These are phyloP conservation scores for Penicillium sp. DNA, from an alignment of 2,329 filamentous ascomycete genomes.

Conservation along the genomic window DNA sequence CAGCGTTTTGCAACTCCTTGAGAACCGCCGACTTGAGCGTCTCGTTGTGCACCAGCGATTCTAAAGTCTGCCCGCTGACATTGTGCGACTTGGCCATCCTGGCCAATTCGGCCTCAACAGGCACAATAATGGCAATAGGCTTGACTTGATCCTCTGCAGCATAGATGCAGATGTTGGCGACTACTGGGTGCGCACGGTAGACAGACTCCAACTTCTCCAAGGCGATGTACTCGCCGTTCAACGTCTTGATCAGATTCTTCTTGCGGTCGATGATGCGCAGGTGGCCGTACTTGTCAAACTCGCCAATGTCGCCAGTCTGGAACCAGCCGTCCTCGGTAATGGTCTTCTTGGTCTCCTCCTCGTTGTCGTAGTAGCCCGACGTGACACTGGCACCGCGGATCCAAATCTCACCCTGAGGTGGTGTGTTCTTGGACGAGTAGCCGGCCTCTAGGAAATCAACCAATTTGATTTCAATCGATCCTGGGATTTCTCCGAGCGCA, in stretches of 20 bases:
- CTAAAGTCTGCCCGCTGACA: constrained; percentile 60
- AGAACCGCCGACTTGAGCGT: constrained; percentile 39
- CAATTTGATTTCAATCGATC: constrained; percentile 80
- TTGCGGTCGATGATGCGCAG: constrained; percentile 88
- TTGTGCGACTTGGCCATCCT: constrained; percentile 55
- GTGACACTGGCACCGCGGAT: constrained; percentile 75
- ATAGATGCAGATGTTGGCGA: constrained; percentile 83
- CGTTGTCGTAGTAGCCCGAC: constrained; percentile 76
- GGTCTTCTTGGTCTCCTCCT: constrained; percentile 74
- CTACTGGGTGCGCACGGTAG: constrained; percentile 74
- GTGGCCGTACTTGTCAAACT: constrained; percentile 76
- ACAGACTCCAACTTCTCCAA: constrained; percentile 92
- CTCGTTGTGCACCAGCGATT: constrained; percentile 59
- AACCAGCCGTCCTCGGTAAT: constrained; percentile 90
- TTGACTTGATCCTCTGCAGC: constrained; percentile 70
- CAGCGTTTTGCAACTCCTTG: constrained; percentile 37
- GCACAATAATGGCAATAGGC: constrained; percentile 76
- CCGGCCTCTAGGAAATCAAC: constrained; percentile 87
- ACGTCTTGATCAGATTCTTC: constrained; percentile 97
- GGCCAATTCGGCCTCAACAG: constrained; percentile 54
- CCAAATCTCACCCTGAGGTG: constrained; percentile 89
- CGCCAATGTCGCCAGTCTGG: constrained; percentile 92
- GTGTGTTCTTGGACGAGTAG: constrained; percentile 69
- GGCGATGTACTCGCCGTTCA: constrained; percentile 93
- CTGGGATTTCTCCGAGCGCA: constrained; percentile 73